A percentile compares a stretch with the other conserved stretches of the same genome.
phyloP scores from a whole-genome alignment of 2,329 filamentous ascomycete species.

The Colletotrichum navitas region DNA sequence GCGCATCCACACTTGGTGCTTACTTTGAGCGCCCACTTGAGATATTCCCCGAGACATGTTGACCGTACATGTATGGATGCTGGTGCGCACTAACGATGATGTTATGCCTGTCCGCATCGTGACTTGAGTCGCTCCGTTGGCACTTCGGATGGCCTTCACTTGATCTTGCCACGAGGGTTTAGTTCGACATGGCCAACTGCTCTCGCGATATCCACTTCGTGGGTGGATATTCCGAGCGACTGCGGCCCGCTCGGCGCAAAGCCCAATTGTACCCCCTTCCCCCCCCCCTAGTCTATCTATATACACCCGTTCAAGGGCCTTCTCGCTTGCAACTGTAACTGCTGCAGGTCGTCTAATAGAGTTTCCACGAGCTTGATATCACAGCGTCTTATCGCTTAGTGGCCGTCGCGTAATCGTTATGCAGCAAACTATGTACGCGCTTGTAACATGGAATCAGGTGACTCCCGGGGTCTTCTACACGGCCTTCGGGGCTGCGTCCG shows the following conservation, averaged over 20 bases:
- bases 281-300: too few relatives aligned
- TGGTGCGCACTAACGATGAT: not conserved
- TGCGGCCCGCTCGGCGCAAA: too few relatives aligned
- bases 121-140: not conserved
- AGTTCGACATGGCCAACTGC: not conserved
- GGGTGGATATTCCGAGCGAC: too few relatives aligned
- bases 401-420: not conserved
- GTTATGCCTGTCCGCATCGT: not conserved
- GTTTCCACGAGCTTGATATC: not conserved
- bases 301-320: too few relatives aligned
- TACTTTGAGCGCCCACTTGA: constrained; percentile 2
- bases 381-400: not conserved
- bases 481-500: not conserved
- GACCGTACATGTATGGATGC: not conserved
- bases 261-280: too few relatives aligned
- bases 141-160: not conserved
- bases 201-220: not conserved
- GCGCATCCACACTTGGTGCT: constrained; percentile 17
- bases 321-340: too few relatives aligned
- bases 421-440: not conserved
- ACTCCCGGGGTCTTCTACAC: not conserved
- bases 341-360: too few relatives aligned
- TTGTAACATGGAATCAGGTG: not conserved
- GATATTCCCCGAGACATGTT: constrained; percentile 1
- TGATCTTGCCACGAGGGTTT: not conserved